Evolutionary conservation across 768 basidiomycete species (phyloP).

Genomic region (Boletus subcaerulescens): DNA sequence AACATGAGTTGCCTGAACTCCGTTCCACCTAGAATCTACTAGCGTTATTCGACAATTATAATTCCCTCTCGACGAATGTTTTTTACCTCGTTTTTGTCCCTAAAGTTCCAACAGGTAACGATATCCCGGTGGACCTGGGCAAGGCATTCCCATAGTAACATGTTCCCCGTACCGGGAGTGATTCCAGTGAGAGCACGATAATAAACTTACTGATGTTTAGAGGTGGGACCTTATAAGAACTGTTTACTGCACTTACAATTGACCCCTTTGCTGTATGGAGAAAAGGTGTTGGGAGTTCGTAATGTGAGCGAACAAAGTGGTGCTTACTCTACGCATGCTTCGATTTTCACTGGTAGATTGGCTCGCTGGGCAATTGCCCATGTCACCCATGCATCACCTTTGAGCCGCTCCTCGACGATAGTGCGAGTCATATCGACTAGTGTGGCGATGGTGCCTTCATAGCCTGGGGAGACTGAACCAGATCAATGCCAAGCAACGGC

Average conservation of each 20-base stretch:
- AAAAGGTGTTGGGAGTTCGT: not conserved
- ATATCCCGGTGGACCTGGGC: conserved; percentile 5
- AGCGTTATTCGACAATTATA: not conserved
- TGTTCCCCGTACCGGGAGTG: not conserved
- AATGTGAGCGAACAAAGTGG: not conserved
- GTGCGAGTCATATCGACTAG: not conserved
- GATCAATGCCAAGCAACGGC: not conserved
- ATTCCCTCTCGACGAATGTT: not conserved
- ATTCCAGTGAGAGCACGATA: not conserved
- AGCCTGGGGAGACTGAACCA: not conserved
- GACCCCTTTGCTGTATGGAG: conserved; percentile 1
- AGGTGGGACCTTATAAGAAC: no score
- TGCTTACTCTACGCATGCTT: conserved; percentile 6
- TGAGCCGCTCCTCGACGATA: not conserved
- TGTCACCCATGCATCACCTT: conserved; percentile 8
- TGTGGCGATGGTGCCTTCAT: not conserved
- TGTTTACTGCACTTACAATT: not conserved
- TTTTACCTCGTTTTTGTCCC: not conserved
- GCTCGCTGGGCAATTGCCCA: conserved; percentile 2
- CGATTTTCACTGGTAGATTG: conserved; percentile 2
- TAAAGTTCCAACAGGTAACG: conserved; percentile 8
- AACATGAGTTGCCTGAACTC: conserved; percentile 3
- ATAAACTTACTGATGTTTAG: not conserved
- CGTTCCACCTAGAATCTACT: conserved; percentile 1
- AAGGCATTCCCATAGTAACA: conserved; percentile 2